A percentile compares a stretch with the other conserved stretches of the same genome.
phyloP scores from a whole-genome alignment of 2,329 filamentous ascomycete genomes.

The Neocatenulostroma microsporum region DNA sequence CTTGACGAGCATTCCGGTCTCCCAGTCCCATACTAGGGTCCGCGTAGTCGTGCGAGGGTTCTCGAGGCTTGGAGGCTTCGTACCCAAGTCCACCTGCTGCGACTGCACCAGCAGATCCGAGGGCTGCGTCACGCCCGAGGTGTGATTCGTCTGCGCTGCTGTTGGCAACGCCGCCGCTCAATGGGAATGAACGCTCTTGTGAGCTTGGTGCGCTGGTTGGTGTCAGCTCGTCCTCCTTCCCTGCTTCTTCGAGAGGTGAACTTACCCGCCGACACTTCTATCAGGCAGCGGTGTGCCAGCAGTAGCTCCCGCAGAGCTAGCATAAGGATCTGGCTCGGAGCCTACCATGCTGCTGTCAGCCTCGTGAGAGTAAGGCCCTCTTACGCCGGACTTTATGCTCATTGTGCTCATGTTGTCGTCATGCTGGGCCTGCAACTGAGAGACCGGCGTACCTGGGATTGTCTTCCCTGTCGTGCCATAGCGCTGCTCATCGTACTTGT shows the following conservation, averaged over 20 bases:
- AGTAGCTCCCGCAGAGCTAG: too few species aligned
- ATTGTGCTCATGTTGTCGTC: conserved; percentile 4
- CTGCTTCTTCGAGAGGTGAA: not conserved
- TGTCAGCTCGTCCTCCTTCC: too few species aligned
- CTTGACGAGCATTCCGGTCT: too few species aligned
- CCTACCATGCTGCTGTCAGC: conserved; percentile 11
- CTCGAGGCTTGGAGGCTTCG: too few species aligned
- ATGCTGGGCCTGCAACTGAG: not conserved
- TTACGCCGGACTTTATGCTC: conserved; percentile 9
- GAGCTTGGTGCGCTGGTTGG: not conserved
- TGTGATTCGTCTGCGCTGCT: conserved; percentile 1
- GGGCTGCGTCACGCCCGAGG: conserved; percentile 10
- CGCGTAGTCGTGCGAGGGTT: conserved; percentile 9
- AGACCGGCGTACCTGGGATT: conserved; percentile 6
- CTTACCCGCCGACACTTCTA: not conserved
- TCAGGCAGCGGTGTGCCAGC: not conserved
- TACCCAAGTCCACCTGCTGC: conserved; percentile 13
- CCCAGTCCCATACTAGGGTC: too few species aligned
- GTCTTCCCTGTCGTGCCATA: conserved; percentile 8
- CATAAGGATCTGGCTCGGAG: not conserved
- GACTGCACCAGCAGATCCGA: conserved; percentile 27
- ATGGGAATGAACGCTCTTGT: conserved; percentile 21
- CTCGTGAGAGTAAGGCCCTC: conserved; percentile 10
- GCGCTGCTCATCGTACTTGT: conserved; percentile 13
- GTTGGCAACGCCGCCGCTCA: conserved; percentile 25